A percentile compares a stretch with the other conserved stretches of the same genome.
These are phyloP conservation scores for Saccharomycopsis sp. DNA, from an alignment of 805 yeast species.

Conservation along the genomic window DNA sequence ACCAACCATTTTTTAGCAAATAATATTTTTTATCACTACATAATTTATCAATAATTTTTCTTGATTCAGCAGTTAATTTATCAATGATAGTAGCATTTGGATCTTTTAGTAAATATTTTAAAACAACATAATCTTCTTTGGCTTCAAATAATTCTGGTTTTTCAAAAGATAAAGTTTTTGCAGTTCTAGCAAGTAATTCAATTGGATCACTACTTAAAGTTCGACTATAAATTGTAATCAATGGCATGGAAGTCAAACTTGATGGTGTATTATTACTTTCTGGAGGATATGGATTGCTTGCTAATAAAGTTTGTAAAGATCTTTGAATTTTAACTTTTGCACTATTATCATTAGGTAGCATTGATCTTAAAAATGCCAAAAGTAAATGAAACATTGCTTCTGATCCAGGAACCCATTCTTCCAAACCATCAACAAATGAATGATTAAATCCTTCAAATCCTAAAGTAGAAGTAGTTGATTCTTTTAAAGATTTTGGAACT, in stretches of 20 bases:
- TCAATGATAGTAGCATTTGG: constrained; percentile 41
- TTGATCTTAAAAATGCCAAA: constrained; percentile 65
- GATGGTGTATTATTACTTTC: constrained; percentile 29
- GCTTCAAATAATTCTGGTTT: constrained; percentile 61
- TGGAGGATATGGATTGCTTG: constrained; percentile 67
- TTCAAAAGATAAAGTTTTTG: constrained; percentile 54
- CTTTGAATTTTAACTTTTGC: constrained; percentile 49
- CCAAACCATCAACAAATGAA: constrained; percentile 55
- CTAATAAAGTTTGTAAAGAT: constrained; percentile 52
- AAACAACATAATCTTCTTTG: constrained; percentile 65
- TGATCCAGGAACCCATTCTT: constrained; percentile 70
- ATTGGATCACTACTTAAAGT: constrained; percentile 34
- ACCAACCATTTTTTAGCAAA: constrained; percentile 17
- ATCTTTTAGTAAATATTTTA: constrained; percentile 62
- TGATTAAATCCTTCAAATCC: constrained; percentile 3
- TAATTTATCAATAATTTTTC: constrained; percentile 38
- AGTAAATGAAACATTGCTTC: constrained; percentile 80
- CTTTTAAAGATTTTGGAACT: constrained; percentile 18
- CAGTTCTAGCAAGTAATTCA: constrained; percentile 51
- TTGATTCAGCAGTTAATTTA: constrained; percentile 65
- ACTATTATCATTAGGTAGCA: constrained; percentile 50
- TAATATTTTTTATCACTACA: constrained; percentile 20
- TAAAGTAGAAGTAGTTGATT: constrained; percentile 22
- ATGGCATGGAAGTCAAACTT: constrained; percentile 38
- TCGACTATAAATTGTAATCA: constrained; percentile 41